Percentiles rank a stretch among this genome's conserved stretches.
phyloP scores from a whole-genome alignment of 148 eudicot species.

The Fagopyrum tataricum region DNA sequence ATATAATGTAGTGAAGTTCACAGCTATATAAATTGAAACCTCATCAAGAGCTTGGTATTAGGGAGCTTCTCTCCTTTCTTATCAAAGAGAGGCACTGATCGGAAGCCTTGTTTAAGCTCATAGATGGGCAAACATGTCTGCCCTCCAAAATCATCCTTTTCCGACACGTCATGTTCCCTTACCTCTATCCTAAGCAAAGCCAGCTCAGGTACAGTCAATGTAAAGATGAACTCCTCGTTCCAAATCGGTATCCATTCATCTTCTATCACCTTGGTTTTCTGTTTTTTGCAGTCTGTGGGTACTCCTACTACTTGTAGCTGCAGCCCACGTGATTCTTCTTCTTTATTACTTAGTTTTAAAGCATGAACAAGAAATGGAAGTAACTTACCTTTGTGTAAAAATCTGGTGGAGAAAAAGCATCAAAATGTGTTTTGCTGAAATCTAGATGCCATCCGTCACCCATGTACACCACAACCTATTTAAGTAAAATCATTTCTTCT shows the following conservation, averaged over 20 bases:
- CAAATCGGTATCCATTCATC: slow-evolving; percentile 48
- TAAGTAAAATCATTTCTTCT: neutral
- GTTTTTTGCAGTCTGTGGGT: slow-evolving; percentile 29
- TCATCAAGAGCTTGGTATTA: slow-evolving; percentile 37
- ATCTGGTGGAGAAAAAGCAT: slow-evolving; percentile 50
- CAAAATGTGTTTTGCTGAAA: slow-evolving; percentile 42
- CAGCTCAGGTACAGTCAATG: slow-evolving; percentile 39
- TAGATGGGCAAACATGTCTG: slow-evolving; percentile 46
- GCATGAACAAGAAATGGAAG: neutral
- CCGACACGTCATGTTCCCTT: slow-evolving; percentile 37
- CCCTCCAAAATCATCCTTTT: slow-evolving; percentile 51
- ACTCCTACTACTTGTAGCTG: slow-evolving; percentile 47
- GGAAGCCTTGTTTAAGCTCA: slow-evolving; percentile 35
- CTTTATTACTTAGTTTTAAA: neutral
- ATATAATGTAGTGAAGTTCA: neutral
- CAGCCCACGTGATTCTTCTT: neutral
- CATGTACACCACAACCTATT: slow-evolving; percentile 40
- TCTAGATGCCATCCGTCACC: slow-evolving; percentile 54
- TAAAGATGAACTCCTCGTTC: slow-evolving; percentile 42
- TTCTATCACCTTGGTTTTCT: slow-evolving; percentile 32
- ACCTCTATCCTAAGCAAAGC: slow-evolving; percentile 47
- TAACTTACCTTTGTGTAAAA: slow-evolving; percentile 40
- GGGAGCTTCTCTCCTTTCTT: slow-evolving; percentile 32
- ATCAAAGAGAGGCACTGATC: slow-evolving; percentile 37
- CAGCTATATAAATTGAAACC: slow-evolving; percentile 12